Conservation (phyloP, 495 filamentous ascomycete species). For the Viridothelium virens region DNA sequence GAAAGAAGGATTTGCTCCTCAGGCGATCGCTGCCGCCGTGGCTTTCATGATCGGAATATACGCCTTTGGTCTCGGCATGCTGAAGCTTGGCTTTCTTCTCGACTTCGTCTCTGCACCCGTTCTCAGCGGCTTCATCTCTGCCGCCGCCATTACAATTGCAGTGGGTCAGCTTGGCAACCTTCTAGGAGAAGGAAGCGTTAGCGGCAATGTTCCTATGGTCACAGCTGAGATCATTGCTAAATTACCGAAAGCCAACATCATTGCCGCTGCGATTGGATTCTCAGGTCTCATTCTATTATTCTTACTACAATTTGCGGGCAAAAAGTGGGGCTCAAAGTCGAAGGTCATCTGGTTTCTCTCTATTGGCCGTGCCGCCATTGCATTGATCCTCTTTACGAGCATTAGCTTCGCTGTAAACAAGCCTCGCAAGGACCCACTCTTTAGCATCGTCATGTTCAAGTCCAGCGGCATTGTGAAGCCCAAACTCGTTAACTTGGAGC, state of each 20-base stretch:
- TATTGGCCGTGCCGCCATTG: constrained; percentile 42
- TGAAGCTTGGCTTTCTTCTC: constrained; percentile 47
- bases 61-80: constrained; percentile 42
- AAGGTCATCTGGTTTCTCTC: constrained; percentile 39
- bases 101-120: constrained; percentile 47
- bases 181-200: constrained; percentile 39
- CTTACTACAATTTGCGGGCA: constrained; percentile 40
- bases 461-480: constrained; percentile 40
- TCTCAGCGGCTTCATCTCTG: constrained; percentile 46
- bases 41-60: constrained; percentile 47
- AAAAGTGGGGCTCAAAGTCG: constrained; percentile 41
- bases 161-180: constrained; percentile 42
- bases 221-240: constrained; percentile 40
- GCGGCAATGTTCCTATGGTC: constrained; percentile 34
- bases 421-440: constrained; percentile 32
- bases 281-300: constrained; percentile 39
- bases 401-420: constrained; percentile 44
- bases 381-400: constrained; percentile 41
- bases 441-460: constrained; percentile 39
- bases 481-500: constrained; percentile 27
- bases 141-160: constrained; percentile 44
- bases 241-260: constrained; percentile 38
- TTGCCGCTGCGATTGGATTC: constrained; percentile 43
- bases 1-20: constrained; percentile 33
- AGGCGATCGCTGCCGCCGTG: constrained; percentile 43